These are phyloP conservation scores for Moringa oleifera DNA, from an alignment of 345 rosid genomes.

Conservation along the genomic window DNA sequence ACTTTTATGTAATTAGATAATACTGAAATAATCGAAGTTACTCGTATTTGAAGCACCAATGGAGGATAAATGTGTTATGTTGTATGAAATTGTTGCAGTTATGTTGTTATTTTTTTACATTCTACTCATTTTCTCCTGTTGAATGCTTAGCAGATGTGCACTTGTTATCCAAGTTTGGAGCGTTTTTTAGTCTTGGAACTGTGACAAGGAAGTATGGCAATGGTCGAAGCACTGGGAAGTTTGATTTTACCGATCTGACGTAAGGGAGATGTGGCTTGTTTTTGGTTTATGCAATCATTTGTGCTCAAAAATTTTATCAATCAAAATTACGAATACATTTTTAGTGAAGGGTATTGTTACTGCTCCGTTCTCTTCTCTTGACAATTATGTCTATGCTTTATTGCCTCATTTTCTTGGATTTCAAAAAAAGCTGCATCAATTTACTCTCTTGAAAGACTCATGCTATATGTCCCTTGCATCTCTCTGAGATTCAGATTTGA, in stretches of 20 bases:
- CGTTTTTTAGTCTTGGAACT: conserved; percentile 16
- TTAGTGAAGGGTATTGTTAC: background rate
- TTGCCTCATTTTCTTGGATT: no score
- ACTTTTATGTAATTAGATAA: background rate
- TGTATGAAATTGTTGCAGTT: conserved; percentile 2
- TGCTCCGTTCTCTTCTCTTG: background rate
- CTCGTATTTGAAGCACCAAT: background rate
- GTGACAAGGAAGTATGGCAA: conserved; percentile 37
- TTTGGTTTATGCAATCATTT: background rate
- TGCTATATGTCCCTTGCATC: no score
- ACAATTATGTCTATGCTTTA: background rate
- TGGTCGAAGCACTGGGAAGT: conserved; percentile 19
- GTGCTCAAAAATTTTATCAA: background rate
- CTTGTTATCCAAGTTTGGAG: conserved; percentile 28
- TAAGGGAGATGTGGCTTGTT: conserved; percentile 26
- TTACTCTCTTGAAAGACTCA: no score
- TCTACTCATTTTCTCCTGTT: conserved; percentile 10
- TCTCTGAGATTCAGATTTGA: no score
- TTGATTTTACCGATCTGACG: conserved; percentile 84
- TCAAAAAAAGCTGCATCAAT: no score
- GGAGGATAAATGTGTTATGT: background rate
- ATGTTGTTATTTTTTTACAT: background rate
- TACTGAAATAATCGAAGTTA: background rate
- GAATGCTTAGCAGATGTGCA: conserved; percentile 25
- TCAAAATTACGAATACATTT: background rate